These are phyloP conservation scores for Entomortierella parvispora DNA, from an alignment of 192 early-diverging fungal species.

Conservation along the genomic window DNA sequence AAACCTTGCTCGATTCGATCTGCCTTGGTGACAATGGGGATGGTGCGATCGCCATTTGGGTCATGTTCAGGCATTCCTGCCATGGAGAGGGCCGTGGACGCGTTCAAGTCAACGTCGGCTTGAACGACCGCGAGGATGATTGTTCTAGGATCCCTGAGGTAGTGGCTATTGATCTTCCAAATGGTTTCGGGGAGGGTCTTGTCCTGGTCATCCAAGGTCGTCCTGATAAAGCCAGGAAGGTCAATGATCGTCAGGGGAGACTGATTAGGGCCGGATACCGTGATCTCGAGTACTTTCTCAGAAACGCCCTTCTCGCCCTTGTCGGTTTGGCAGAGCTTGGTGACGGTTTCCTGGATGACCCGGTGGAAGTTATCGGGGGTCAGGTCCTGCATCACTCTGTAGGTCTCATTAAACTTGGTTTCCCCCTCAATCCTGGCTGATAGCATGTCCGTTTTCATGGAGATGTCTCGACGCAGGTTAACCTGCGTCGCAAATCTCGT, in stretches of 20 bases:
- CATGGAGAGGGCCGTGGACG: neutral
- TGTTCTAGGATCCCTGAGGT: constrained; percentile 2
- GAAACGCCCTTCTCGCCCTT: neutral
- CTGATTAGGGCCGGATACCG: constrained; percentile 5
- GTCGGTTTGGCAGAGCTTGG: neutral
- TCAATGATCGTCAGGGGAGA: constrained; percentile 12
- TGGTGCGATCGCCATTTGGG: constrained; percentile 12
- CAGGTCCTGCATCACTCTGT: neutral
- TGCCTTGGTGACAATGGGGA: constrained; percentile 20
- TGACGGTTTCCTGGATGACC: constrained; percentile 6
- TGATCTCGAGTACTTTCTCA: constrained; percentile 9
- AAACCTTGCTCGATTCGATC: neutral
- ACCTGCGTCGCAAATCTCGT: constrained; percentile 13
- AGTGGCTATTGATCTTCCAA: neutral
- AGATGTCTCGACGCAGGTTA: neutral
- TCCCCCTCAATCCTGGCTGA: constrained; percentile 13
- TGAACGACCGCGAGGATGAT: constrained; percentile 18
- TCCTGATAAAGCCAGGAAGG: constrained; percentile 8
- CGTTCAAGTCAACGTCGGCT: neutral
- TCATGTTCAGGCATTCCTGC: neutral
- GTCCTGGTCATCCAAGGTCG: neutral
- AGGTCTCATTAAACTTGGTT: constrained; percentile 1
- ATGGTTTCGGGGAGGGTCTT: constrained; percentile 3
- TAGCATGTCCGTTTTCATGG: neutral
- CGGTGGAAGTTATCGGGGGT: neutral